Base-by-base conservation (phyloP, 106 monocot species). In the Hemerocallis citrina region DNA sequence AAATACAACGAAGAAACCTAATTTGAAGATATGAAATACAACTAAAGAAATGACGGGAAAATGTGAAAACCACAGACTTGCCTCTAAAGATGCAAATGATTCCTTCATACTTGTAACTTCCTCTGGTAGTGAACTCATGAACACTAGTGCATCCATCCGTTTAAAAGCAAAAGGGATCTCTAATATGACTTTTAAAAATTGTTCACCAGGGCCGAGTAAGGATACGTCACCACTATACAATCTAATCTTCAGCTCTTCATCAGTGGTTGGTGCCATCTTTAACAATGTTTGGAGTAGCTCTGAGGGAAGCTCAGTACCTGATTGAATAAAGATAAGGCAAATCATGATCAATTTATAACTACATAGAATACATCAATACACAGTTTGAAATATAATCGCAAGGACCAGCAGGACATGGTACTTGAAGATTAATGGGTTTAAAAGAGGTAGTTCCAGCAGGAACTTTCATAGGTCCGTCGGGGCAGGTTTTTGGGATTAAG, bases 201-300 rank as follows among this genome's bases (percentile, higher is more conserved):
- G 66, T 73, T 85, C 85, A n/a, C 80, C 85, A 28, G 73, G 62
- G 10, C 80, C 85, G 55, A 80, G 77, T 13, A 57, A 38, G 20
- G 64, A 63, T 25, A 60, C 7, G 14, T 80, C 73, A 13, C 63
- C 80, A 55, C 22, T 42, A 33, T 80, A 85, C 15, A 80, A 15
- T 62, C 71, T 70, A 63, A 85, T 76, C 56, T 80, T 85, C 30
- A 80, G 63, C 52, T 85, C 85, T 68, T 85, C 85, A 56, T 80
- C 85, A 11, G 73, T 11, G 1, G 70, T 80, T 3, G 85, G 80
- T 35, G 76, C 49, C 85, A 85, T 80, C 65, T 77, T 85, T 58
- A 85, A 57, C 59, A 85, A 32, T 13, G 61, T 73, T 35, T 77
- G 76, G 2, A 85, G 79, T 11, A 85, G 70, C 28, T 77, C 84